Base-by-base conservation (phyloP, 495 filamentous ascomycete genomes). In the Penicillium coffeae region DNA sequence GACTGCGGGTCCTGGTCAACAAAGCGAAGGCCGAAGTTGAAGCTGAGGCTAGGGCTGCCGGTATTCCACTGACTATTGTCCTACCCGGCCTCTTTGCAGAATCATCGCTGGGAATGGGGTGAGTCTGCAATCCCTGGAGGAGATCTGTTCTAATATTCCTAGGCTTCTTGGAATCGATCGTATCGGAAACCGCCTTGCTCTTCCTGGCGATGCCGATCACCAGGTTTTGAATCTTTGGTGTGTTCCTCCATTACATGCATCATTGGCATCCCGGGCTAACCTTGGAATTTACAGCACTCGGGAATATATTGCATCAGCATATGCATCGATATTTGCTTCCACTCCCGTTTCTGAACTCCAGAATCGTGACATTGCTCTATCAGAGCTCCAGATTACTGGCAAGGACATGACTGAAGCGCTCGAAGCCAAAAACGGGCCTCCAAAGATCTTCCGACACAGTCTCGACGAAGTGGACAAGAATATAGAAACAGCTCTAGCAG, bases 1-100 rank as follows among this genome's bases (percentile, higher is more conserved):
- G 59, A 5, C 43, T 51, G 18, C 35, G 37, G 13, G 47, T 62
- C 0, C 42, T 41, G 1, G 34, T 46, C 5, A 58, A 50, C 12
- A 38, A 49, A n/a, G 21, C 18, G 3, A 62, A 62, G 38, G 38
- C 14, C 13, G 35, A 50, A 37, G 56, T 59, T 14, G 55, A 62
- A 34, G 30, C 41, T 3, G 59, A 55, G 2, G 45, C 59, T 8
- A 20, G 25, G 12, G 32, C 48, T 7, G 55, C 55, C 12, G 59
- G 59, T 3, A 57, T 62, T 37, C 41, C 59, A 16, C 55, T 47
- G 3, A 45, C 50, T n/a, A 41, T 62, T 14, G 18, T 59, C 25
- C 42, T 48, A 8, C 44, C 44, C 1, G 48, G 55, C 2, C 42
- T 50, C 30, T 62, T 62, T 27, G 55, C 56, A 1, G 59, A 59